These are phyloP conservation scores for Phaeoacremonium minimum DNA, from an alignment of 2,329 filamentous ascomycete genomes.

Conservation along the genomic window DNA sequence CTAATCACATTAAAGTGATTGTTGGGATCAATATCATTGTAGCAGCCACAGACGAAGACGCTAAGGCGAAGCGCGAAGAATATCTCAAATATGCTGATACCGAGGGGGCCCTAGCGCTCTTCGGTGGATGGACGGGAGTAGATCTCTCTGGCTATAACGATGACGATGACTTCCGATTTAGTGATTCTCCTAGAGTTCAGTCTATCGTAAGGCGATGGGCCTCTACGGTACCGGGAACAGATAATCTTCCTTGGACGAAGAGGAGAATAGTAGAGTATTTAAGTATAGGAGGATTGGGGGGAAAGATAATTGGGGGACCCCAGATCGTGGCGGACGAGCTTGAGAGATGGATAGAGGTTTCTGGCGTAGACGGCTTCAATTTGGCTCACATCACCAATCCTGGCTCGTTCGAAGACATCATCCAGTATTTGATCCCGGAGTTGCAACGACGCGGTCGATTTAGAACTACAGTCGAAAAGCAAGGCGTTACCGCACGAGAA, in stretches of 20 bases:
- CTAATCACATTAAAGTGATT: conserved; percentile 3
- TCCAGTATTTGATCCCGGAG: conserved; percentile 16
- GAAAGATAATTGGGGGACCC: conserved; percentile 2
- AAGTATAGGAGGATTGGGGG: neutral
- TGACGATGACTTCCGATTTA: conserved; percentile 6
- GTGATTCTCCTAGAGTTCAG: conserved; percentile 1
- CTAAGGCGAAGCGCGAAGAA: conserved; percentile 4
- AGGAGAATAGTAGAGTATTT: conserved; percentile 3
- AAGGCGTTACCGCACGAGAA: neutral
- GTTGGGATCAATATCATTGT: conserved; percentile 6
- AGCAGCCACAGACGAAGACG: conserved; percentile 6
- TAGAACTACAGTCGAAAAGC: neutral
- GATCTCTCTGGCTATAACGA: conserved; percentile 4
- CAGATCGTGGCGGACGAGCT: conserved; percentile 8
- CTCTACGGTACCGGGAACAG: conserved; percentile 2
- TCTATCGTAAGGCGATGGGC: conserved; percentile 5
- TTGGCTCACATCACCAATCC: conserved; percentile 8
- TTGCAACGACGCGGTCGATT: conserved; percentile 10
- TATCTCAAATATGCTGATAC: conserved; percentile 3
- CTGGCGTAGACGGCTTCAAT: conserved; percentile 12
- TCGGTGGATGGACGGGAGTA: conserved; percentile 5
- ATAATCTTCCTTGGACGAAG: conserved; percentile 5
- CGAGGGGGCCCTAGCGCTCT: conserved; percentile 3
- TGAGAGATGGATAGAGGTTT: conserved; percentile 9
- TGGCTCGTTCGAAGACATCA: conserved; percentile 8